Conservation (phyloP, 805 yeast genomes). For the Barnettozyma wickerhamii region DNA sequence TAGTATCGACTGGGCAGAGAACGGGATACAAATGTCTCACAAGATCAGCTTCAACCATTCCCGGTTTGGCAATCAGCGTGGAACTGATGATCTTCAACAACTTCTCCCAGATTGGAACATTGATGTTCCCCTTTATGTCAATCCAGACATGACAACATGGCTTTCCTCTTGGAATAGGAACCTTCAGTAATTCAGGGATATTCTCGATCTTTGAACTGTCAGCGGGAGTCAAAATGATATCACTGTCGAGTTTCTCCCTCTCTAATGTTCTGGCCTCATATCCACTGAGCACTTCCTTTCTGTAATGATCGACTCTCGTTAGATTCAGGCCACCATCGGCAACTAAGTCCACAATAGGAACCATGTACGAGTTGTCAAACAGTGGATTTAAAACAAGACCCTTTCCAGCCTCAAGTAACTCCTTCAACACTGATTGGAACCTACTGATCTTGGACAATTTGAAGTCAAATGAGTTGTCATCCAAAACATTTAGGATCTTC, state of each 20-base stretch:
- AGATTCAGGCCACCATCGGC: constrained; percentile 38
- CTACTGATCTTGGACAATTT: constrained; percentile 41
- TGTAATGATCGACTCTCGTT: constrained; percentile 51
- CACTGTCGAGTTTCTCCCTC: constrained; percentile 61
- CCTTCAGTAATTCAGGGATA: constrained; percentile 10
- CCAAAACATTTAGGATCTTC: constrained; percentile 19
- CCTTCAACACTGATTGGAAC: constrained; percentile 40
- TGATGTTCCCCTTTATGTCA: constrained; percentile 57
- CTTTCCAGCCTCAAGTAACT: constrained; percentile 39
- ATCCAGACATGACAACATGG: constrained; percentile 74
- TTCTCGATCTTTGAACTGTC: constrained; percentile 7
- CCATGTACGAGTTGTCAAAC: constrained; percentile 59
- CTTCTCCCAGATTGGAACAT: constrained; percentile 55
- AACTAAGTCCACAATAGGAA: constrained; percentile 52
- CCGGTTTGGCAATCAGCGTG: constrained; percentile 51
- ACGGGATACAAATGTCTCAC: constrained; percentile 18
- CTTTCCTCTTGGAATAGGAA: constrained; percentile 51
- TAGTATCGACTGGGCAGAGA: constrained; percentile 30
- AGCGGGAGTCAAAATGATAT: constrained; percentile 39
- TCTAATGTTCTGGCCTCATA: constrained; percentile 78
- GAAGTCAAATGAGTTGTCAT: constrained; percentile 26
- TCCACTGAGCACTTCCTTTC: constrained; percentile 46
- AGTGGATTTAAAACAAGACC: constrained; percentile 53
- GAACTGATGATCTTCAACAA: constrained; percentile 44
- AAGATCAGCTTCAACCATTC: constrained; percentile 33